These are phyloP conservation scores for Murraya koenigii DNA, from an alignment of 345 rosid species.

Conservation along the genomic window DNA sequence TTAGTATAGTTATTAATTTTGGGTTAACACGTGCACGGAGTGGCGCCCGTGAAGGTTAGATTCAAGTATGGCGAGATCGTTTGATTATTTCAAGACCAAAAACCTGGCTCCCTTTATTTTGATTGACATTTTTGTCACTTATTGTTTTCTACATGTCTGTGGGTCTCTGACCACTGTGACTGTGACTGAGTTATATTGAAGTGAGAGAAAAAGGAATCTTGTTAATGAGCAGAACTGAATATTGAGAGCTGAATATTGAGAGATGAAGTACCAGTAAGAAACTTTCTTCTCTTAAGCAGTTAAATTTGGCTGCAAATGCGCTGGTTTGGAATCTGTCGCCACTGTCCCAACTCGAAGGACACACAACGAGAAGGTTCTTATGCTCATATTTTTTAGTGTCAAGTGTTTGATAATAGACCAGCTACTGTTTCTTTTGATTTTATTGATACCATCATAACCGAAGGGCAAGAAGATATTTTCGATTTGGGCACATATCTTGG, in stretches of 20 bases:
- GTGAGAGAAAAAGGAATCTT: background rate
- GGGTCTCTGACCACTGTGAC: no score
- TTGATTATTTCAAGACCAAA: slow-evolving; percentile 7
- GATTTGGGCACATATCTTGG: background rate
- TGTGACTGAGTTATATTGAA: no score
- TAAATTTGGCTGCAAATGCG: slow-evolving; percentile 27
- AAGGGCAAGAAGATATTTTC: background rate
- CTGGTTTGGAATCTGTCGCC: slow-evolving; percentile 13
- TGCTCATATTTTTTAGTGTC: background rate
- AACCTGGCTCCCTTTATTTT: background rate
- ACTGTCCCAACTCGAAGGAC: background rate
- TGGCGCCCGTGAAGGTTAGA: slow-evolving; percentile 9
- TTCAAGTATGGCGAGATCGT: background rate
- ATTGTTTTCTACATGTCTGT: background rate
- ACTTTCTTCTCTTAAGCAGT: slow-evolving; percentile 7
- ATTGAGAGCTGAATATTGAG: background rate
- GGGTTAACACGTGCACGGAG: background rate
- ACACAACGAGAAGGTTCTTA: slow-evolving; percentile 10
- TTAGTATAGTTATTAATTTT: no score
- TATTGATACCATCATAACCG: background rate
- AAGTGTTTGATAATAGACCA: background rate
- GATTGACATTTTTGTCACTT: slow-evolving; percentile 13
- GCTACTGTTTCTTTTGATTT: background rate
- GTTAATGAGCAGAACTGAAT: background rate
- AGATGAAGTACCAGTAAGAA: no score